phyloP scores from a whole-genome alignment of 2,329 filamentous ascomycete genomes.

The Paracorniculantispora psalliotae region DNA sequence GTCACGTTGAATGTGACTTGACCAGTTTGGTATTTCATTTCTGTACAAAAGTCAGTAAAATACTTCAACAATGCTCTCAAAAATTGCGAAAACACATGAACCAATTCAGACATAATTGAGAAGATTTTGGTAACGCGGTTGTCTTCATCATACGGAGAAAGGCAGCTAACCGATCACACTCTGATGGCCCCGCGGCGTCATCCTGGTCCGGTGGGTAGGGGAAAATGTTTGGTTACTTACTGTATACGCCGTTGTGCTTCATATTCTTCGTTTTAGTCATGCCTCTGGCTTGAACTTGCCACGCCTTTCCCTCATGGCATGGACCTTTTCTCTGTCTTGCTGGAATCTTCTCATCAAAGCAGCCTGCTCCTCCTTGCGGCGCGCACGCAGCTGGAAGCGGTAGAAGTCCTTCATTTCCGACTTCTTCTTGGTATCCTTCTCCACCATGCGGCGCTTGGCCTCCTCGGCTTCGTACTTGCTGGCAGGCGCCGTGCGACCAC shows the following conservation, averaged over 20 bases:
- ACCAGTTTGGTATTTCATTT: background rate
- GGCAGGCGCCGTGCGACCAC: conserved; percentile 69
- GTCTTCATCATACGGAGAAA: conserved; percentile 49
- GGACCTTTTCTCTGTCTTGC: conserved; percentile 67
- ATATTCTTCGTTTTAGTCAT: conserved; percentile 21
- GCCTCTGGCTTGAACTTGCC: conserved; percentile 55
- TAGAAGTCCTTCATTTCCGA: conserved; percentile 70
- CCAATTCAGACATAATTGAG: conserved; percentile 54
- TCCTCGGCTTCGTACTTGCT: conserved; percentile 65
- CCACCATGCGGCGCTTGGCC: conserved; percentile 52
- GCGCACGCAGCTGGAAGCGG: conserved; percentile 75
- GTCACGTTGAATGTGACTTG: no score
- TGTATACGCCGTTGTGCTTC: background rate
- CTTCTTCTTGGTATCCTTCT: conserved; percentile 59
- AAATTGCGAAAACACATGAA: background rate
- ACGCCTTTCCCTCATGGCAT: conserved; percentile 64
- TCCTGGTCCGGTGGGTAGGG: conserved; percentile 29
- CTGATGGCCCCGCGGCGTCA: conserved; percentile 53
- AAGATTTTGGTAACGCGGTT: conserved; percentile 61
- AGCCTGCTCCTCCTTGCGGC: conserved; percentile 68
- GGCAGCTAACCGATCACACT: conserved; percentile 22
- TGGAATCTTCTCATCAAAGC: conserved; percentile 68
- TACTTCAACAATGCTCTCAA: background rate
- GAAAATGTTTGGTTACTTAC: background rate
- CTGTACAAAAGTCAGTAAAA: background rate